A percentile compares a stretch with the other conserved stretches of the same genome.
Conservation (phyloP, 2,329 filamentous ascomycete genomes). For the Pseudohalonectria lignicola region DNA sequence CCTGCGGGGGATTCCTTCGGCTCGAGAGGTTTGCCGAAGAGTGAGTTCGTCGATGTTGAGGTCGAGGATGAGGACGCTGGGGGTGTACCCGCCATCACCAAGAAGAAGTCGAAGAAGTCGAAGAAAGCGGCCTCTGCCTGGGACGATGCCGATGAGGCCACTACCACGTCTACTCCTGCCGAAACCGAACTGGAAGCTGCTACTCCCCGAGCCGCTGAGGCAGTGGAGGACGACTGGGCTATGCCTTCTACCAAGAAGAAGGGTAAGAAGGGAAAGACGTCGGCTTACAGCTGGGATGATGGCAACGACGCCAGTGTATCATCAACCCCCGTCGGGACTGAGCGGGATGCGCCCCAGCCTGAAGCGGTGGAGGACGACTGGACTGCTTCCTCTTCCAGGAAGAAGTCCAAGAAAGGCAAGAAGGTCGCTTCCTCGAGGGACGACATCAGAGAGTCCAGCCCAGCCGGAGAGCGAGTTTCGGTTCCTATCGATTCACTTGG, state of each 20-base stretch:
- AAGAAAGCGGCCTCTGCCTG: neutral
- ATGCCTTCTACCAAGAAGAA: constrained; percentile 8
- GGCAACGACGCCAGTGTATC: neutral
- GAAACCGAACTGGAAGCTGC: neutral
- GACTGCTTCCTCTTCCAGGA: constrained; percentile 16
- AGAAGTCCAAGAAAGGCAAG: constrained; percentile 6
- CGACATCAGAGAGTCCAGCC: constrained; percentile 5
- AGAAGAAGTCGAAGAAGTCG: constrained; percentile 4
- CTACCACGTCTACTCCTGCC: neutral
- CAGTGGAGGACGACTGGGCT: constrained; percentile 5
- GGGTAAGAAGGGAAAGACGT: constrained; percentile 2
- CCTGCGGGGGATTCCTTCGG: too few relatives aligned
- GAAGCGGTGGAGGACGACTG: constrained; percentile 4
- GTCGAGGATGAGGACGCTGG: too few relatives aligned
- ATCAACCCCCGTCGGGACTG: neutral
- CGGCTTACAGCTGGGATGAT: neutral
- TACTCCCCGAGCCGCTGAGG: neutral
- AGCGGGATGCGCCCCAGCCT: neutral
- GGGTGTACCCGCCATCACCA: too few relatives aligned
- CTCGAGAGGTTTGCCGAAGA: too few relatives aligned
- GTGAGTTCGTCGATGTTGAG: too few relatives aligned
- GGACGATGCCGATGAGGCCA: neutral
- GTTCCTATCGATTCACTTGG: constrained; percentile 18
- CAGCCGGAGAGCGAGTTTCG: constrained; percentile 17
- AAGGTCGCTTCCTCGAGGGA: constrained; percentile 6